Conservation (phyloP, 208 protist species). For the Acanthamoeba healyi region DNA sequence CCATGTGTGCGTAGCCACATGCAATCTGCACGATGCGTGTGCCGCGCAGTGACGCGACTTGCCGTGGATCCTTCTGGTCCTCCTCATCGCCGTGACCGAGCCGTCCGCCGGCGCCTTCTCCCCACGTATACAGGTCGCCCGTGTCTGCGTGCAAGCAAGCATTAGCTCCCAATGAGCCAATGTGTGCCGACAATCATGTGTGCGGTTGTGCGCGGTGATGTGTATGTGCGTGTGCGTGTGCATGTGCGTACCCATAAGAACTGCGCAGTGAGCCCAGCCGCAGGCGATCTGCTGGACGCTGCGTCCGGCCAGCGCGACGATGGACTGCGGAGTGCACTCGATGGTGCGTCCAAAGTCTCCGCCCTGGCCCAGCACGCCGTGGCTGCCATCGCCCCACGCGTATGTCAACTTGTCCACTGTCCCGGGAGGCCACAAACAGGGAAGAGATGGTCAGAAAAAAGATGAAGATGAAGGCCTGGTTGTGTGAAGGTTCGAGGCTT, state of each 20-base stretch:
- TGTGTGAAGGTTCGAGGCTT: too few species aligned
- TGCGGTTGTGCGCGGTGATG: background rate
- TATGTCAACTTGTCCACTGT: slow-evolving; percentile 69
- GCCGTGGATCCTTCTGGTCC: slow-evolving; percentile 48
- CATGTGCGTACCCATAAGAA: slow-evolving; percentile 9
- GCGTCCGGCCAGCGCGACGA: background rate
- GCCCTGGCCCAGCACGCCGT: slow-evolving; percentile 68
- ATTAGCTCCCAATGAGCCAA: too few species aligned
- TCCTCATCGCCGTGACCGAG: slow-evolving; percentile 72
- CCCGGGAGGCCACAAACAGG: too few species aligned
- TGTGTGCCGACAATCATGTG: background rate
- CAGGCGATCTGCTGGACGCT: slow-evolving; percentile 23
- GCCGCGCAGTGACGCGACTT: slow-evolving; percentile 12
- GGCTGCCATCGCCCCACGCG: slow-evolving; percentile 55
- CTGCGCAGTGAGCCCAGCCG: slow-evolving; percentile 57
- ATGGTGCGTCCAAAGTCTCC: slow-evolving; percentile 70
- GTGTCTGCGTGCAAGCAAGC: too few species aligned
- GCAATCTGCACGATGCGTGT: slow-evolving; percentile 48
- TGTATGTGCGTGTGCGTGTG: background rate
- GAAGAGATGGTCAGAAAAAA: too few species aligned
- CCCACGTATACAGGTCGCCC: slow-evolving; percentile 58
- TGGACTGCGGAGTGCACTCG: slow-evolving; percentile 56
- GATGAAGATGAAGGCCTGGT: too few species aligned
- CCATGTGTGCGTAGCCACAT: slow-evolving; percentile 52
- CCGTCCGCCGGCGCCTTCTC: slow-evolving; percentile 27